Conservation (phyloP, 371 early-diverging fungal genomes). For the Umbelopsis sp. region DNA sequence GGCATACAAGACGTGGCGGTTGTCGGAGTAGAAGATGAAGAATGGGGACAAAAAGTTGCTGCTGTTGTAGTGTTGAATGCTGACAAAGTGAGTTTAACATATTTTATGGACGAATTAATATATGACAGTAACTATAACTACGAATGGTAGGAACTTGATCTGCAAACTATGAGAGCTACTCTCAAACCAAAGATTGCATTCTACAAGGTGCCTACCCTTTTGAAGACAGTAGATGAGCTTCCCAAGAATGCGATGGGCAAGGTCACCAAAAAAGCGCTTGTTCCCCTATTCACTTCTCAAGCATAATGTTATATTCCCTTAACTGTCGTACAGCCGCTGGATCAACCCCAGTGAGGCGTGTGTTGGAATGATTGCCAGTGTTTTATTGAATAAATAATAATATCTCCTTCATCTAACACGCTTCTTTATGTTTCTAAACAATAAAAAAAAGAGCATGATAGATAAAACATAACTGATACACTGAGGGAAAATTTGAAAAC, state of each 20-base stretch:
- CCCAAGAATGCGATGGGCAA: slow-evolving; percentile 92
- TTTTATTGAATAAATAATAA: background rate
- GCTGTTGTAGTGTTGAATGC: slow-evolving; percentile 61
- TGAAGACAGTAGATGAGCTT: slow-evolving; percentile 55
- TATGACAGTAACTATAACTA: too few relatives aligned
- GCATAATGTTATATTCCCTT: background rate
- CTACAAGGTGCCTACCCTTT: slow-evolving; percentile 73
- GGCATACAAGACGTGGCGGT: slow-evolving; percentile 75
- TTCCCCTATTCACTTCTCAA: slow-evolving; percentile 40
- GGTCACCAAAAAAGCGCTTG: slow-evolving; percentile 80
- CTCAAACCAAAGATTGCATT: slow-evolving; percentile 66
- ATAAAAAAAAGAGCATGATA: background rate
- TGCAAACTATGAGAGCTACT: slow-evolving; percentile 51
- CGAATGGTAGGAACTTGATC: slow-evolving; percentile 36
- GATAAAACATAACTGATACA: background rate
- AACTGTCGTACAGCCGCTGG: background rate
- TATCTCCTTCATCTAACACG: background rate
- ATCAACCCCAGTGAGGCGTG: background rate
- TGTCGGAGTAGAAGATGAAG: slow-evolving; percentile 73
- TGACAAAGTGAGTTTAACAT: slow-evolving; percentile 26
- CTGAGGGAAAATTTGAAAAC: background rate
- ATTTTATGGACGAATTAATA: too few relatives aligned
- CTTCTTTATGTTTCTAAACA: background rate
- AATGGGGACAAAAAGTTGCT: slow-evolving; percentile 80
- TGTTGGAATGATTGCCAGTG: background rate